Base-by-base conservation (phyloP, 2,329 filamentous ascomycete genomes). In the Phyllosticta citriasiana region DNA sequence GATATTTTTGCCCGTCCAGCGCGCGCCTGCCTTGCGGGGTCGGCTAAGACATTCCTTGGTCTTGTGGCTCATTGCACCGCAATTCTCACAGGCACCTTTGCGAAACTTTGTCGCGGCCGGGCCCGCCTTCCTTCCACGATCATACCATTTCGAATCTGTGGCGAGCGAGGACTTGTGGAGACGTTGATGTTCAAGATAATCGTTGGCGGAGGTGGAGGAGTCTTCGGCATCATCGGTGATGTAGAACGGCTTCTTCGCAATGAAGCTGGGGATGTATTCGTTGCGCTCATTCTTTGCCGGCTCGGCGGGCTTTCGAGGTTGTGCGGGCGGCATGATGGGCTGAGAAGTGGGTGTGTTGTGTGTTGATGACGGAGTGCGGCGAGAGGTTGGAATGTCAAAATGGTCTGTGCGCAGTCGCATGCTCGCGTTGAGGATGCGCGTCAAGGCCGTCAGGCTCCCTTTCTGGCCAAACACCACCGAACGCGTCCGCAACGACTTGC, bases 81-180 rank as follows among this genome's bases (percentile, higher is more conserved):
- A 99, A 77, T 99, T 99, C 76, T 97, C 93, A 77, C 94, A 99
- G 59, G 94, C 93, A 71, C 95, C 94, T 78, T 97, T 99, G 66
- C 95, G 89, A 73, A 89, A 99, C 72, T 97, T 99, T 66, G 94
- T 99, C 57, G 93, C 91, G 0, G 91, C 91, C 3, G 91, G 90
- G 0, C 89, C 91, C 10, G 84, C 77, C 72, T 90, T 93, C 76
- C 88, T 88, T 58, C 91, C 91, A 53, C 94, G 88, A 64, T 96
- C 89, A 76, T 97, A 96, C 93, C 92, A 96, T 84, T 89, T 88
- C 27, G 89, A 87, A 26, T 60, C 53, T 27, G 58, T 52, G 51
- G 83, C 83, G 60, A 87, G 83, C 55, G 87, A 84, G 59, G 81
- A 77, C 66, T 88, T 86, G 62, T 91, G 86, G 26, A 93, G 80